Evolutionary conservation across 2,329 filamentous ascomycete genomes (phyloP).

Genomic region (Cladosporium colombiae): DNA sequence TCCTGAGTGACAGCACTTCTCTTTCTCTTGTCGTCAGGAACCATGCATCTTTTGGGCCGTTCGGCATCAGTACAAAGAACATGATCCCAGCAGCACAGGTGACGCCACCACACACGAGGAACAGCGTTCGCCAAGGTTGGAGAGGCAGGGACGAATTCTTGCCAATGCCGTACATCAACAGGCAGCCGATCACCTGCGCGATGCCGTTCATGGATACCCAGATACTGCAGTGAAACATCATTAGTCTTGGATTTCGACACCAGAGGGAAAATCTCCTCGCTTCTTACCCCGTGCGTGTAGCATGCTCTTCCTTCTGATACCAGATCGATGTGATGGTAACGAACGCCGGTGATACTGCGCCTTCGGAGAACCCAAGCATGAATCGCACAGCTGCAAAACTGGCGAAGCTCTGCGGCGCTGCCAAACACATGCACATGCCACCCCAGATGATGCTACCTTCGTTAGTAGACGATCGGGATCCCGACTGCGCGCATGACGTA

Average conservation of each 20-base stretch:
- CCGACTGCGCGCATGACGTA: conserved; percentile 57
- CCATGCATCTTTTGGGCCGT: conserved; percentile 50
- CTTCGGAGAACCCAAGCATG: conserved; percentile 56
- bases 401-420: conserved; percentile 61
- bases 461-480: conserved; percentile 39
- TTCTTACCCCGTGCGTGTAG: conserved; percentile 29
- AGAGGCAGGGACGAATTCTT: conserved; percentile 42
- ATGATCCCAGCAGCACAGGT: conserved; percentile 46
- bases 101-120: conserved; percentile 53
- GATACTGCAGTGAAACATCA: conserved; percentile 25
- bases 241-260: too few relatives aligned
- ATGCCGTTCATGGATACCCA: conserved; percentile 52
- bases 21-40: conserved; percentile 50
- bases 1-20: conserved; percentile 42
- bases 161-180: conserved; percentile 56
- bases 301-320: conserved; percentile 52
- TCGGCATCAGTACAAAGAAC: conserved; percentile 53
- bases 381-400: conserved; percentile 60
- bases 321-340: conserved; percentile 56
- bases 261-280: too few relatives aligned
- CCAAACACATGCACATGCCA: conserved; percentile 59
- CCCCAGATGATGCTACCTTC: conserved; percentile 68
- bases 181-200: conserved; percentile 48
- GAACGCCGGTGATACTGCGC: conserved; percentile 55
- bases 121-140: conserved; percentile 51